These are phyloP conservation scores for Asterella californica DNA, from an alignment of 225 moss, liverwort and hornwort genomes.

Conservation along the genomic window DNA sequence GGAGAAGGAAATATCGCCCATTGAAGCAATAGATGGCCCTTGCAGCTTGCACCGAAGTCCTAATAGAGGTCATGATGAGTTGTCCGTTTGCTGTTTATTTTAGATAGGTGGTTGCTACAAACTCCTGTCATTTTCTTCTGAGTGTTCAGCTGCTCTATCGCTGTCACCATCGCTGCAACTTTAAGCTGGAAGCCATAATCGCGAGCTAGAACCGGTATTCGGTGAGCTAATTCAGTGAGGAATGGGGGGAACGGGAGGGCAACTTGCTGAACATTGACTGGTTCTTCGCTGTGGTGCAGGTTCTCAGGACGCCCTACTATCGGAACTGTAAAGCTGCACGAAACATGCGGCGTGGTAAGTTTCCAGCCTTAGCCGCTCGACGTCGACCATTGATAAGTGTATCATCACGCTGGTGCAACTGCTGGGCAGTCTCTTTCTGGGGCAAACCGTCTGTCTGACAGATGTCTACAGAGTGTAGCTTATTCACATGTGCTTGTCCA, in stretches of 20 bases:
- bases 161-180: background rate
- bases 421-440: background rate
- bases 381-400: background rate
- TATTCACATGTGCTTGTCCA: background rate
- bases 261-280: background rate
- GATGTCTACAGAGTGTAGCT: background rate
- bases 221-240: background rate
- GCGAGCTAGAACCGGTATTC: background rate
- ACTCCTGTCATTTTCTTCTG: background rate
- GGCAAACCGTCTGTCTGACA: background rate
- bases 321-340: constrained; percentile 32
- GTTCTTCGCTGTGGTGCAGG: constrained; percentile 10
- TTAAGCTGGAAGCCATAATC: background rate
- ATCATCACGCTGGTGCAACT: background rate
- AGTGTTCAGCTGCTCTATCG: background rate
- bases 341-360: constrained; percentile 33
- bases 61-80: background rate
- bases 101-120: too few species aligned
- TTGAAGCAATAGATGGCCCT: too few species aligned
- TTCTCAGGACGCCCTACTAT: constrained; percentile 29
- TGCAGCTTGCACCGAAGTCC: too few species aligned
- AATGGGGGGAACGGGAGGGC: background rate
- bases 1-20: too few species aligned
- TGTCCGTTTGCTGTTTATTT: background rate
- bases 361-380: background rate